Evolutionary conservation across 306 rosid species (phyloP), one percentile per base, ranked within the genome.

Genomic region (Parietaria judaica): DNA sequence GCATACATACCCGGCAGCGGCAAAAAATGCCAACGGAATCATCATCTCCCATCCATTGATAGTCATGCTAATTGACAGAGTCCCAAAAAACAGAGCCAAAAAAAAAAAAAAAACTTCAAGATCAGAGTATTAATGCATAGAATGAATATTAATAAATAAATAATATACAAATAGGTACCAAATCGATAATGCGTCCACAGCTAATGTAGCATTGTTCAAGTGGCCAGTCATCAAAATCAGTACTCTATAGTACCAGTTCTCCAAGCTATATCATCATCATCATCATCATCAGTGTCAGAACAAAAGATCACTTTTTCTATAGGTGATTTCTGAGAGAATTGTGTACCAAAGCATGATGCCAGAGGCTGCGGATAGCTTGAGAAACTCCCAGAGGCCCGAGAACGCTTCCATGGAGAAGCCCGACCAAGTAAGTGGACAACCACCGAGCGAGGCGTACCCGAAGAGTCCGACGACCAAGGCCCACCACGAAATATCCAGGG

Each of bases 231-330:
- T 80, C 31, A 86, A 51, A 39, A 84, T 61, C 39, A 89, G 60
- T 56, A 86, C 86, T 37, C 31, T 23, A 23, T 23, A 23, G 31
- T 23, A 23, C 31, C 31, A 23, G 31, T 23, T 23, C 31, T 23
- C 84, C 69, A 34, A 84, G 84, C 52, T 89, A 89, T 95, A 95
- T 86, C 70, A 74, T 86, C 81, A 84, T 95, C 52, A 84, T 69
- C 62, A 90, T 88, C 15, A 23, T 10, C 6, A 37, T 11, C 6
- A 8, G 2, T 1, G 8, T 9, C 9, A 53, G 8, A 53, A n/a
- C 8, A 13, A 8, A 55, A 3, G 17, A 8, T 23, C 31, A 23
- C 31, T 10, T 16, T 16, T 10, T 23, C 8, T 2, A 2, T 12
- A 56, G 3, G 35, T 16, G 35, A 9, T 8, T 8, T 12, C 38